Percentiles rank a stretch among this genome's conserved stretches.
phyloP scores from a whole-genome alignment of 768 basidiomycete species.

The Imleria badia region DNA sequence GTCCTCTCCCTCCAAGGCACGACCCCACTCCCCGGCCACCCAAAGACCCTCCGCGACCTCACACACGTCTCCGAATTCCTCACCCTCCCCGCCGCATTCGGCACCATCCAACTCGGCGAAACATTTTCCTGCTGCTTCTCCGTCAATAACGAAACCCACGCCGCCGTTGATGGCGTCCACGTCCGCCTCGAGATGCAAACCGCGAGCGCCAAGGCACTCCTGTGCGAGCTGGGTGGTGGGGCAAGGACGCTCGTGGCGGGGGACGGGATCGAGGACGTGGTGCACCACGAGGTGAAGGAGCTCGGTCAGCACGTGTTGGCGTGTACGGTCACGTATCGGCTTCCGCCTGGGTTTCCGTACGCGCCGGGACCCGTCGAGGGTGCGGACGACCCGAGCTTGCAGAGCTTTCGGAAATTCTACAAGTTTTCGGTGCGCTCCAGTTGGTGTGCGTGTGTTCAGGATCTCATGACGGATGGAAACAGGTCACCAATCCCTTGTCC shows the following conservation, averaged over 20 bases:
- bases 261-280: slow-evolving; percentile 63
- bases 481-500: slow-evolving; percentile 93
- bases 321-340: slow-evolving; percentile 81
- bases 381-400: slow-evolving; percentile 51
- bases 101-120: slow-evolving; percentile 85
- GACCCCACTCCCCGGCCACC: slow-evolving; percentile 67
- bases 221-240: slow-evolving; percentile 63
- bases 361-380: slow-evolving; percentile 50
- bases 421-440: slow-evolving; percentile 74
- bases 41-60: slow-evolving; percentile 82
- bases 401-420: slow-evolving; percentile 86
- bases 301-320: slow-evolving; percentile 88
- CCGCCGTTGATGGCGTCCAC: slow-evolving; percentile 60
- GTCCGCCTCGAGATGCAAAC: slow-evolving; percentile 88
- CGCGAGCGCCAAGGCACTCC: slow-evolving; percentile 56
- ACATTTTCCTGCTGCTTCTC: slow-evolving; percentile 82
- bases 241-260: slow-evolving; percentile 49
- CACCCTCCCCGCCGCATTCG: slow-evolving; percentile 80
- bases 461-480: neutral
- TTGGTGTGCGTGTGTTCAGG: neutral
- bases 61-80: slow-evolving; percentile 77
- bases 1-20: slow-evolving; percentile 75
- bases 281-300: slow-evolving; percentile 91
- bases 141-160: slow-evolving; percentile 74
- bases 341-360: slow-evolving; percentile 56